A percentile compares a stretch with the other conserved stretches of the same genome.
Evolutionary conservation across 2,329 filamentous ascomycete species (phyloP).

Genomic region (Colletotrichum australisinense): DNA sequence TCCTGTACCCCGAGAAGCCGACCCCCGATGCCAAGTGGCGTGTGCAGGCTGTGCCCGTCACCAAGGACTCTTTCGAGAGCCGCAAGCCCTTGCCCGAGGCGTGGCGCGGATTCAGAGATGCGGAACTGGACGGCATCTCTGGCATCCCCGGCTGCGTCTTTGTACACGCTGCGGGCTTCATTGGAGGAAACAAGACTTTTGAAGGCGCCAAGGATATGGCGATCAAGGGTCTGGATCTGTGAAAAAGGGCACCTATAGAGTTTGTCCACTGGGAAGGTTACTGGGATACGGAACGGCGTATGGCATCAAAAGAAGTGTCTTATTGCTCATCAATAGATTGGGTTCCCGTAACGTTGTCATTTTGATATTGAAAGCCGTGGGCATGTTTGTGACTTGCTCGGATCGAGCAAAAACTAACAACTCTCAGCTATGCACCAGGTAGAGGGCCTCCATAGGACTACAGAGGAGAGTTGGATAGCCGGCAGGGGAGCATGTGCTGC

Average conservation of each 20-base stretch:
- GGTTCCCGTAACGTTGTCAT: not conserved
- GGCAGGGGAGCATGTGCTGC: not conserved
- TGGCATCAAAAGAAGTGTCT: slow-evolving; percentile 33
- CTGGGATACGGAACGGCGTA: slow-evolving; percentile 23
- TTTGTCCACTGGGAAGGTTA: not conserved
- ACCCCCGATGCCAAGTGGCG: slow-evolving; percentile 86
- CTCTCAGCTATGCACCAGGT: not conserved
- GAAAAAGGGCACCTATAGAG: slow-evolving; percentile 1
- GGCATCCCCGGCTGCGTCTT: slow-evolving; percentile 85
- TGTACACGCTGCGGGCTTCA: slow-evolving; percentile 94
- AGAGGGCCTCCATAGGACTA: not conserved
- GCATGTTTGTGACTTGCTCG: not conserved
- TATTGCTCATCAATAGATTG: slow-evolving; percentile 29
- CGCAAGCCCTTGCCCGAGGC: slow-evolving; percentile 89
- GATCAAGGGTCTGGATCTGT: slow-evolving; percentile 70
- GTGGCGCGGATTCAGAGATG: slow-evolving; percentile 92
- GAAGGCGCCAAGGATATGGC: slow-evolving; percentile 92
- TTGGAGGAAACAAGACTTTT: slow-evolving; percentile 92
- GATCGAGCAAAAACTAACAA: not conserved
- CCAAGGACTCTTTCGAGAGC: slow-evolving; percentile 89
- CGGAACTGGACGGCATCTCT: slow-evolving; percentile 79
- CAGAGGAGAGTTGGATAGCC: not conserved
- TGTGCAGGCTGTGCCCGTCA: slow-evolving; percentile 89
- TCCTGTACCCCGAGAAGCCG: slow-evolving; percentile 89
- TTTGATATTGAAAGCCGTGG: not conserved